phyloP scores from a whole-genome alignment of 148 eudicot genomes.

The Euryodendron excelsum region DNA sequence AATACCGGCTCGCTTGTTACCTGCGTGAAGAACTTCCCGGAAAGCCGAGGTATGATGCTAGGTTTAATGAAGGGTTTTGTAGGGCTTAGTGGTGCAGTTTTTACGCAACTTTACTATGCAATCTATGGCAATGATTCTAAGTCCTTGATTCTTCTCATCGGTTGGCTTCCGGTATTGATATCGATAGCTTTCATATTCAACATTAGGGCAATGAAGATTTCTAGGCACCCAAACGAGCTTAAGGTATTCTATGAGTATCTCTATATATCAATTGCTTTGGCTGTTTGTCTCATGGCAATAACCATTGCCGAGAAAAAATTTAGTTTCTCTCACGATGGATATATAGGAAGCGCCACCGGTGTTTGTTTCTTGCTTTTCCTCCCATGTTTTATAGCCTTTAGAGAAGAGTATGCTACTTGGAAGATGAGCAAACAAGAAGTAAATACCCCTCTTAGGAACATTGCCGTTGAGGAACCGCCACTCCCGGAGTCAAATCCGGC shows the following conservation, averaged over 20 bases:
- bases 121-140: background rate
- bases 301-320: background rate
- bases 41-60: background rate
- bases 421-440: background rate
- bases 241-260: background rate
- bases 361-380: background rate
- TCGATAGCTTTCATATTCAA: background rate
- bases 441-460: too few species aligned
- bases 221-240: background rate
- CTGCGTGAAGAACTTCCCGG: constrained; percentile 2
- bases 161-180: background rate
- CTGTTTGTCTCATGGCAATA: background rate
- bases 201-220: background rate
- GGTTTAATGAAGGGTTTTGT: background rate
- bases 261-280: background rate
- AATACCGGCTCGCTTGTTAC: background rate
- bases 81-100: background rate
- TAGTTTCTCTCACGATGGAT: background rate
- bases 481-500: too few species aligned
- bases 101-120: background rate
- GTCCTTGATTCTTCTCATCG: background rate
- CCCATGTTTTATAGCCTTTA: background rate
- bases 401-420: background rate
- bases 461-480: too few species aligned
- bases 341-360: background rate